Base-by-base conservation (phyloP, 306 rosid genomes). In the Lablab purpureus region DNA sequence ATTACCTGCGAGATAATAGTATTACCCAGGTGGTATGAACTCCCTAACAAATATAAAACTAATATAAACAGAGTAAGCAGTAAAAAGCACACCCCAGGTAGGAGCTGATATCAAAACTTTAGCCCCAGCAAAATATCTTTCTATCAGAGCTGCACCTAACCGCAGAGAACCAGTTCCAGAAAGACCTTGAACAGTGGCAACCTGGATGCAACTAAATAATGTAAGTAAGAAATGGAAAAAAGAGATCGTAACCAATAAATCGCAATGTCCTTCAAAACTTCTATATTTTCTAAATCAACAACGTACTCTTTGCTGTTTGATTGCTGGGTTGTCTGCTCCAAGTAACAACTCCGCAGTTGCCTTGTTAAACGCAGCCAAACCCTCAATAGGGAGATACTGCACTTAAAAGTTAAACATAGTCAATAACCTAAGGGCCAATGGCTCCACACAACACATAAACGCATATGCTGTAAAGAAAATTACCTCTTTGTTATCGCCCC, bases 151-250 rank as follows among this genome's bases (percentile, higher is more conserved):
- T 19, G 89, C 98, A 76, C 84, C 99, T 36, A 95, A 78, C 73
- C 99, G 89, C 46, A 95, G 91, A 85, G 99, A 96, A 36, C 99
- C 99, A 80, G 99, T 93, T 84, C 99, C 99, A 11, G 97, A 96
- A 59, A 93, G 96, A 71, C 99, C 98, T 90, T 93, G 99, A 81
- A 93, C 94, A 74, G 97, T 96, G 54, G 97, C 99, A 71, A 96
- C 96, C 99, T 96, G 85, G 63, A 71, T 32, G 36, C 37, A 64
- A 71, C 36, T 65, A 32, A 78, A 63, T 49, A 69, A 83, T 66
- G 66, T 30, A 56, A 78, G 41, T 50, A 63, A 50, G 49, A 81
- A 49, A 6, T 13, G 9, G 21, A 58, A 13, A 49, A 23, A 13
- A 43, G n/a, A 68, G 19, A 45, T 52, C 5, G 47, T 21, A 67